Evolutionary conservation across 768 basidiomycete genomes (phyloP), one percentile per base, ranked within the genome.

Genomic region (Boletus reticulatus): DNA sequence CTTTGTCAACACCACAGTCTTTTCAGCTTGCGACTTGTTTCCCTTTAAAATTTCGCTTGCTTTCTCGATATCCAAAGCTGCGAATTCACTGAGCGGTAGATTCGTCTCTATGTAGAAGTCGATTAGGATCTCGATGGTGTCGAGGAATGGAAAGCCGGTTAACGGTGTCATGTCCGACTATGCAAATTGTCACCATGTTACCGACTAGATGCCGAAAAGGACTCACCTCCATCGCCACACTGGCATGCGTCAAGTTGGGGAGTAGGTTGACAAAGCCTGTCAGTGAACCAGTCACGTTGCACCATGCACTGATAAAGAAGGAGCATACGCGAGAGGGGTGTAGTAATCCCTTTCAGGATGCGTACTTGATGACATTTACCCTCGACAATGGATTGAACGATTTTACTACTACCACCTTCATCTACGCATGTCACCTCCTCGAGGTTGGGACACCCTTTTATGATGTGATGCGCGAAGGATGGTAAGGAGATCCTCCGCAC

Each of bases 401-500:
- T 20, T 4, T n/a, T 59, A 13, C 45, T 55, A 4, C 24, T 4
- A 16, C 54, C 53, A 8, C 14, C 13, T 27, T 55, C 60, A 12
- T 62, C 38, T 5, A 22, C 45, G n/a, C 55, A 58, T 20, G n/a
- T 47, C 32, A 56, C 52, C 42, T 55, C 38, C 37, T 61, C 57
- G 17, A 63, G 22, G 37, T 48, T 46, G 24, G 52, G 59, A 42
- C 54, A 61, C 11, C 50, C 54, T 20, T 50, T 46, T 51, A 56
- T 44, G 19, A 61, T 57, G 41, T 48, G 38, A 20, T 56, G 54
- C 12, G 47, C 55, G 13, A 42, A 48, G 12, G 17, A 43, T 34
- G 55, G 52, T 6, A 57, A 34, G 13, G 32, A 31, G 27, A 59
- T 55, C 31, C 27, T 64, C 45, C 39, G 48, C 9, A 57, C 56